Base-by-base conservation (phyloP, 192 early-diverging fungal genomes). In the Coemansia sp. region DNA sequence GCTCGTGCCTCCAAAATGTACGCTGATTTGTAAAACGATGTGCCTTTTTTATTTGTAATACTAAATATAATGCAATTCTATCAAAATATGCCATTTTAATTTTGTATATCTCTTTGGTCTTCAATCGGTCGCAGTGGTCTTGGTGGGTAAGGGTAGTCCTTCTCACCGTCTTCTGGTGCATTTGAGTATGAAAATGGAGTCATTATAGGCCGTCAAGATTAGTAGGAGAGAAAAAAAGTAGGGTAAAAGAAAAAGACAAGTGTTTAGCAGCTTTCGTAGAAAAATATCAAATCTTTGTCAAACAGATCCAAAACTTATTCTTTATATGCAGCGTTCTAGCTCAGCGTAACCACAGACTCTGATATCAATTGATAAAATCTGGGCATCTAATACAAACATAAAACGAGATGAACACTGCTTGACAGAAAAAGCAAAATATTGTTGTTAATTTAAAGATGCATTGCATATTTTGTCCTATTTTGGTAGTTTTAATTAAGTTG, bases 1-100 rank as follows among this genome's bases (percentile, higher is more conserved):
- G 21, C 56, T 18, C 55, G 60, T 14, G 38, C 67, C 17, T 57
- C 57, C 11, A 57, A 58, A 47, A 57, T 57, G 25, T 58, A 9
- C 48, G 14, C 13, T 9, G 25, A 25, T 2, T 9, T 11, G 24
- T 33, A 39, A 41, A 39, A 9, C 13, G 8, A 2, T 48, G 15
- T 2, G 27, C 27, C 3, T 1, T 9, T 30, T 27, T 50, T 14
- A 50, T 45, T 45, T 17, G 43, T 17, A 24, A 15, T 50, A 48
- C 7, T 6, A 23, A 48, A 48, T 18, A 21, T 24, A 17, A 48
- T 48, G 23, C 17, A 48, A 22, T 23, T 2, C 15, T 48, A 22
- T 48, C 11, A 4, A 17, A 23, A 4, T 17, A 4, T n/a, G n/a
- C n/a, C n/a, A n/a, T 2, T 18, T 9, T 43, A 43, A 18, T 43